Percentiles rank a stretch among this genome's conserved stretches.
Evolutionary conservation across 192 early-diverging fungal genomes (phyloP).

Genomic region (Dispira simplex): DNA sequence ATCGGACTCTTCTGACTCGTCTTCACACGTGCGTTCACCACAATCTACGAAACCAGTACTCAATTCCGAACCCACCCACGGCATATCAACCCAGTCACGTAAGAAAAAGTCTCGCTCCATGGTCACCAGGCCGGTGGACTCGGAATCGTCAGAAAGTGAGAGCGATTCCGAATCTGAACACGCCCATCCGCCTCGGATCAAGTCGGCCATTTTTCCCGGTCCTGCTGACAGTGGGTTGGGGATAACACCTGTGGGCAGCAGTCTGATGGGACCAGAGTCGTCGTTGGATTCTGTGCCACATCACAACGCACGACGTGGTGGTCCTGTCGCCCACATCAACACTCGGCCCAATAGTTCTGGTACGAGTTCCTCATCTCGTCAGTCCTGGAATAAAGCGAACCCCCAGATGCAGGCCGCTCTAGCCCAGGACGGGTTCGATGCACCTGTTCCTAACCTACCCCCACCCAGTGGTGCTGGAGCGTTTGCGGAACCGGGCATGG

Average conservation of each 20-base stretch:
- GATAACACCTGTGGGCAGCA: no score
- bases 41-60: no score
- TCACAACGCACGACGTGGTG: no score
- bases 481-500: no score
- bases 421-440: background rate
- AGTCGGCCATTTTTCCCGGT: no score
- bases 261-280: no score
- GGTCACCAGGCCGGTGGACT: background rate
- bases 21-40: no score
- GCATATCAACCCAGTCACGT: no score
- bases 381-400: background rate
- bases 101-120: background rate
- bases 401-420: slow-evolving; percentile 4
- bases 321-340: background rate
- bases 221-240: no score
- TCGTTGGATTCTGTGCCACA: no score
- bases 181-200: background rate
- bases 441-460: background rate
- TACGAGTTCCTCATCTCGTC: slow-evolving; percentile 1
- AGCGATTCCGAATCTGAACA: background rate
- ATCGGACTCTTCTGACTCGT: no score
- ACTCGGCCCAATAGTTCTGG: background rate
- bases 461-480: background rate
- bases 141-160: background rate
- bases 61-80: no score